Conservation (phyloP, 1,284 basidiomycete species). For the Ustilago shanxiensis region DNA sequence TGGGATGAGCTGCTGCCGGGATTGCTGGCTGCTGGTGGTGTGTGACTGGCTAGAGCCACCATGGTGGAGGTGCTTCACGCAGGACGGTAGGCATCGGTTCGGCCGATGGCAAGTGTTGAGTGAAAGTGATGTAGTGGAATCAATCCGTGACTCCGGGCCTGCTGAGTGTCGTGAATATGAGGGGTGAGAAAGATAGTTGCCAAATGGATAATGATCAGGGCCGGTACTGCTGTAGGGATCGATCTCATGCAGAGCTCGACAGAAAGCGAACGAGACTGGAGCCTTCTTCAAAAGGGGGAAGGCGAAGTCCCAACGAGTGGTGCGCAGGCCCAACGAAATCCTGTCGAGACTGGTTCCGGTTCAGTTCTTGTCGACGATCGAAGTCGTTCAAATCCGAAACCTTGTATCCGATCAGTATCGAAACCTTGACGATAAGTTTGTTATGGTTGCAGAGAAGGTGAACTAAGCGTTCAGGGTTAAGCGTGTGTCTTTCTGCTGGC, state of each 20-base stretch:
- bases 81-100: background rate
- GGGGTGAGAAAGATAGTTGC: background rate
- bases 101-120: background rate
- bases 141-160: background rate
- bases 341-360: background rate
- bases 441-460: too few species aligned
- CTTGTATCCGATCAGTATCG: background rate
- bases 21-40: background rate
- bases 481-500: constrained; percentile 4
- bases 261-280: too few species aligned
- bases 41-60: constrained; percentile 13
- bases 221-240: background rate
- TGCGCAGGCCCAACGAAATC: background rate
- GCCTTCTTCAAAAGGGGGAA: too few species aligned
- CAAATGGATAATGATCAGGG: background rate
- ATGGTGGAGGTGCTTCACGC: constrained; percentile 6
- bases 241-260: too few species aligned
- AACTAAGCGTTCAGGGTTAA: background rate
- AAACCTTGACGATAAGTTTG: too few species aligned
- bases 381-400: background rate
- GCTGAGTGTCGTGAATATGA: background rate
- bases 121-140: background rate
- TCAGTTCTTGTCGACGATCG: background rate
- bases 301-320: too few species aligned
- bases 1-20: constrained; percentile 14